Evolutionary conservation across 2,329 filamentous ascomycete genomes (phyloP).

Genomic region (Neurospora sp.): DNA sequence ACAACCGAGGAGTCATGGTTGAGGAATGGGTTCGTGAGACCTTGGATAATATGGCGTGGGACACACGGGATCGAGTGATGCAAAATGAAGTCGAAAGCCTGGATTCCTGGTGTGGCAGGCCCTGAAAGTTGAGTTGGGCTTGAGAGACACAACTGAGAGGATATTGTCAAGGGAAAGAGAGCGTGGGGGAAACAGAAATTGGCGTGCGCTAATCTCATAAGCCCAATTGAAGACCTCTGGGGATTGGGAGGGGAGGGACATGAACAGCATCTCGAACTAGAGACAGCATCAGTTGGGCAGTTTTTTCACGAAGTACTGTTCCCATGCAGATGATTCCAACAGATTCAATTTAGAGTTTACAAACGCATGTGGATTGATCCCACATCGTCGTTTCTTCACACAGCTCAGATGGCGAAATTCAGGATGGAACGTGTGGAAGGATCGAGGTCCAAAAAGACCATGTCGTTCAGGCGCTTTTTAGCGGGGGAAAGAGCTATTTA

Average conservation of each 20-base stretch:
- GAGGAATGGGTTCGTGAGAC: neutral
- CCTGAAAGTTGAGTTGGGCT: neutral
- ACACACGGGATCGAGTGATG: neutral
- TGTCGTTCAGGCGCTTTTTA: neutral
- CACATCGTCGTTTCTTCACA: neutral
- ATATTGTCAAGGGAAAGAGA: neutral
- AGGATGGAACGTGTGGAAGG: neutral
- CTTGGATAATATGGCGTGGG: neutral
- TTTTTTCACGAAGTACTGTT: neutral
- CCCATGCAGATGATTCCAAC: neutral
- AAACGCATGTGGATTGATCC: neutral
- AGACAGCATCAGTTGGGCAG: neutral
- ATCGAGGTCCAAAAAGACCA: neutral
- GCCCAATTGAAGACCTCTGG: neutral
- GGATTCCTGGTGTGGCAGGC: neutral
- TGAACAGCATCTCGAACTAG: neutral
- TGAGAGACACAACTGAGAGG: neutral
- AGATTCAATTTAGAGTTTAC: neutral
- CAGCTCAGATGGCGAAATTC: neutral
- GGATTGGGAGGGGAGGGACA: neutral
- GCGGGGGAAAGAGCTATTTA: neutral
- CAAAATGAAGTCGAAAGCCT: neutral
- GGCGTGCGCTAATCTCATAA: neutral
- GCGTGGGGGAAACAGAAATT: neutral
- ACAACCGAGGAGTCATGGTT: conserved; percentile 17